These are phyloP conservation scores for Phytophthora ohioensis DNA, from an alignment of 352 stramenopile species.

Conservation along the genomic window DNA sequence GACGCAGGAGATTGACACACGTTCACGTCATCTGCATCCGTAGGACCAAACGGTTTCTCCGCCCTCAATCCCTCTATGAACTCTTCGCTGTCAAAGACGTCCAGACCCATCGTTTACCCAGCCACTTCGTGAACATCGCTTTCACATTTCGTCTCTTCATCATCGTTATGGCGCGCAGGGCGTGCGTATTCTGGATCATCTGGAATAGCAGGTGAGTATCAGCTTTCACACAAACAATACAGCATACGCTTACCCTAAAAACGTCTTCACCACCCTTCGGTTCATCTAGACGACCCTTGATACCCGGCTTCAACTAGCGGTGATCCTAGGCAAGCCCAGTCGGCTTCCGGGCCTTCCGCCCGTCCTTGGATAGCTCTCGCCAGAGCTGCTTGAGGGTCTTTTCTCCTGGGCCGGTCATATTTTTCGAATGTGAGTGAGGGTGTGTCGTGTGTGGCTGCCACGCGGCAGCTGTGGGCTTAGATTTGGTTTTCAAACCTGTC, in stretches of 20 bases:
- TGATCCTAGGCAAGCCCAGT: background rate
- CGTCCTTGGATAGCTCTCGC: background rate
- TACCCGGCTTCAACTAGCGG: background rate
- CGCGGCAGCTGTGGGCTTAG: background rate
- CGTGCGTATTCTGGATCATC: background rate
- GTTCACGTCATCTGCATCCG: background rate
- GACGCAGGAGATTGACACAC: background rate
- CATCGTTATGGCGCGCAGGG: background rate
- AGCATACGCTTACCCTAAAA: background rate
- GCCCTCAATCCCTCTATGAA: background rate
- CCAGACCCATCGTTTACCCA: background rate
- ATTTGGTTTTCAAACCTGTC: background rate
- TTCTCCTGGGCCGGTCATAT: background rate
- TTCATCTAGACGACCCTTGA: background rate
- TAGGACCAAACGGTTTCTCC: background rate
- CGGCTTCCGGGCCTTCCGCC: background rate
- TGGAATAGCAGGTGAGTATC: background rate
- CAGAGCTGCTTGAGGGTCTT: background rate
- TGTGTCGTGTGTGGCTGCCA: too few relatives aligned
- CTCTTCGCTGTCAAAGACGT: background rate
- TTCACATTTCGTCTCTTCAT: background rate
- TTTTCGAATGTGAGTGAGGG: background rate
- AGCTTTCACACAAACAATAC: background rate
- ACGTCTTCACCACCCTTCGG: background rate
- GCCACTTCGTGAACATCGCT: background rate